Evolutionary conservation across 192 early-diverging fungal species (phyloP), one percentile per base, ranked within the genome.

Genomic region (Entophlyctis luteolus): DNA sequence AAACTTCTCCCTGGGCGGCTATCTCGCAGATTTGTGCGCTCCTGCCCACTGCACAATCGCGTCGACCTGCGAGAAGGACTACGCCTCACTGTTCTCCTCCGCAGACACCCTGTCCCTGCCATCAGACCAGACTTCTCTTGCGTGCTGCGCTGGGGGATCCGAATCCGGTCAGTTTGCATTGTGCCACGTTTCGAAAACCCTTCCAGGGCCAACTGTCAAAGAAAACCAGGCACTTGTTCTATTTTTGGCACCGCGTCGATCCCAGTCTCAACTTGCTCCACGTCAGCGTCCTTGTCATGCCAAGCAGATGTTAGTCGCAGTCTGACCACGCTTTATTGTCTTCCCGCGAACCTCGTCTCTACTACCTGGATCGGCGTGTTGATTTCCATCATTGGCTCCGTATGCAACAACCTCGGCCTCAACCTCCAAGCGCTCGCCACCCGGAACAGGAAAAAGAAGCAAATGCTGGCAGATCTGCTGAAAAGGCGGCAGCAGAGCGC

Each of bases 341-440:
- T 53, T 46, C n/a, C 8, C 14, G 28, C 18, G 3, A 23, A 69
- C 46, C 55, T 18, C 14, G 33, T 54, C 16, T 56, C 54, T 31
- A 72, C 38, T n/a, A 53, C 57, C 16, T 90, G 89, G 89, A 88
- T 91, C 20, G 90, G 90, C 35, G 81, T 91, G 31, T 66, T 91
- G 27, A 75, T 91, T 57, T 81, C 80, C 10, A 66, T 91, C 25
- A 70, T 88, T 25, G 86, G 87, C 34, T 84, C 86, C 5, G 80
- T 83, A 4, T 80, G 81, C 10, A 71, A 83, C 35, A 90, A 89
- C 62, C 68, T 91, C 48, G 90, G 90, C 23, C 72, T 91, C 28
- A 91, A 91, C 59, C 65, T 90, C 59, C 90, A 91, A 74, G 90
- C 90, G 48, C 83, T 89, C 20, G 90, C 89, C 0, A 79, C 88